These are phyloP conservation scores for Cornus controversa DNA, from an alignment of 148 eudicot species.

Conservation along the genomic window DNA sequence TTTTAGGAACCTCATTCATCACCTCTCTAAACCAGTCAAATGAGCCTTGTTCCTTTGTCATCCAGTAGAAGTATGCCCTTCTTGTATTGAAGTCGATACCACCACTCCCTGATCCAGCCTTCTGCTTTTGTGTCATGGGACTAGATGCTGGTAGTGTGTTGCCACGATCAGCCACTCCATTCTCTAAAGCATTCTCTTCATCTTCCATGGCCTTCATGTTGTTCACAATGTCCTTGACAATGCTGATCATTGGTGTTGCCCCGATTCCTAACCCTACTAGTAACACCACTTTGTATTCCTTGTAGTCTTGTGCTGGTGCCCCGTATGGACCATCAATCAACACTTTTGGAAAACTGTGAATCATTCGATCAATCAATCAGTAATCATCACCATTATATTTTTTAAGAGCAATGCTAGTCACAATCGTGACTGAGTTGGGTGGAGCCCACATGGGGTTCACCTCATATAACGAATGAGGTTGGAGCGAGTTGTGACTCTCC, in stretches of 20 bases:
- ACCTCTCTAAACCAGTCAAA: slow-evolving; percentile 57
- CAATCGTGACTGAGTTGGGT: no score
- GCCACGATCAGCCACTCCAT: slow-evolving; percentile 12
- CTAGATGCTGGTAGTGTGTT: no score
- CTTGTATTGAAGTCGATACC: slow-evolving; percentile 30
- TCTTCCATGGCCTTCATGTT: slow-evolving; percentile 43
- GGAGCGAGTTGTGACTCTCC: no score
- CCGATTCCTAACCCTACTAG: slow-evolving; percentile 53
- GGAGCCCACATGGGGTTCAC: no score
- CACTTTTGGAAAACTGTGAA: slow-evolving; percentile 45
- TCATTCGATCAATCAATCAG: not conserved
- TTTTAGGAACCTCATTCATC: slow-evolving; percentile 46
- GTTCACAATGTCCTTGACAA: slow-evolving; percentile 51
- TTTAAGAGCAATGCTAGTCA: no score
- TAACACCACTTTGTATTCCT: slow-evolving; percentile 44
- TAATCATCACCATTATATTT: no score
- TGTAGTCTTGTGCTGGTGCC: slow-evolving; percentile 59
- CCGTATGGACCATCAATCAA: slow-evolving; percentile 55
- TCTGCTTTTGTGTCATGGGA: no score
- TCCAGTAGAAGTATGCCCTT: slow-evolving; percentile 55
- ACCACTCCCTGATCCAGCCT: not conserved
- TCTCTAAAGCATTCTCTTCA: slow-evolving; percentile 30
- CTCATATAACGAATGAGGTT: no score
- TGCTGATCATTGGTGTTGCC: slow-evolving; percentile 57
- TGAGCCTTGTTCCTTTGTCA: slow-evolving; percentile 54